Evolutionary conservation across 2,329 filamentous ascomycete genomes (phyloP).

Genomic region (Cordyceps sp.): DNA sequence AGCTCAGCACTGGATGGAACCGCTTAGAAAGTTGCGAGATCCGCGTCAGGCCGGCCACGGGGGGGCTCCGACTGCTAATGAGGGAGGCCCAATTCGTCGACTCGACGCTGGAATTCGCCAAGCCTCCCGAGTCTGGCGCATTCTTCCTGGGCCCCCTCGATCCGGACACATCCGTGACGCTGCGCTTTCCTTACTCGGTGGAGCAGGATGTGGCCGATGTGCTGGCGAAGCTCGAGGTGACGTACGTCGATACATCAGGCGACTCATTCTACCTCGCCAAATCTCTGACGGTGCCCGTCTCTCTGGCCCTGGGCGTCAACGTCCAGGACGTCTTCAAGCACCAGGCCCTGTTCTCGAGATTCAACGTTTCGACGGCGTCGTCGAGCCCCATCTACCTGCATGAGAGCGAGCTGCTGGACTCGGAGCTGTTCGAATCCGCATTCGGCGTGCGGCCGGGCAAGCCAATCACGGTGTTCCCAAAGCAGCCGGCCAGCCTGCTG

Average conservation of each 20-base stretch:
- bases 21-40: slow-evolving; percentile 41
- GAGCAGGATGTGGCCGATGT: slow-evolving; percentile 61
- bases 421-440: slow-evolving; percentile 49
- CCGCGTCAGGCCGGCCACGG: slow-evolving; percentile 46
- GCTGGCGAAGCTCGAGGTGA: slow-evolving; percentile 57
- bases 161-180: slow-evolving; percentile 28
- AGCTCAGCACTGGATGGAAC: slow-evolving; percentile 61
- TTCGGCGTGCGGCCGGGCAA: slow-evolving; percentile 37
- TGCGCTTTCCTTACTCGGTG: slow-evolving; percentile 67
- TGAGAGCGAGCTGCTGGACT: slow-evolving; percentile 52
- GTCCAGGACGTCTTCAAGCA: slow-evolving; percentile 94
- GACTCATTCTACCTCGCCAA: slow-evolving; percentile 20
- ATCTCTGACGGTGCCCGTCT: slow-evolving; percentile 49
- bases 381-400: slow-evolving; percentile 59
- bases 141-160: slow-evolving; percentile 32
- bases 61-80: slow-evolving; percentile 46
- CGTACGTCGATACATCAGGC: slow-evolving; percentile 52
- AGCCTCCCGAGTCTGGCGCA: slow-evolving; percentile 34
- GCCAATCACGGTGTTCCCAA: slow-evolving; percentile 53
- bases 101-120: slow-evolving; percentile 24
- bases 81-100: slow-evolving; percentile 36
- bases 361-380: slow-evolving; percentile 74
- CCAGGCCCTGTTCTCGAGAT: slow-evolving; percentile 65
- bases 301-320: slow-evolving; percentile 79
- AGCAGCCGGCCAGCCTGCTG: slow-evolving; percentile 64